Evolutionary conservation across 2,329 filamentous ascomycete species (phyloP), one percentile per base, ranked within the genome.

Genomic region (Calonectria pauciramosa): DNA sequence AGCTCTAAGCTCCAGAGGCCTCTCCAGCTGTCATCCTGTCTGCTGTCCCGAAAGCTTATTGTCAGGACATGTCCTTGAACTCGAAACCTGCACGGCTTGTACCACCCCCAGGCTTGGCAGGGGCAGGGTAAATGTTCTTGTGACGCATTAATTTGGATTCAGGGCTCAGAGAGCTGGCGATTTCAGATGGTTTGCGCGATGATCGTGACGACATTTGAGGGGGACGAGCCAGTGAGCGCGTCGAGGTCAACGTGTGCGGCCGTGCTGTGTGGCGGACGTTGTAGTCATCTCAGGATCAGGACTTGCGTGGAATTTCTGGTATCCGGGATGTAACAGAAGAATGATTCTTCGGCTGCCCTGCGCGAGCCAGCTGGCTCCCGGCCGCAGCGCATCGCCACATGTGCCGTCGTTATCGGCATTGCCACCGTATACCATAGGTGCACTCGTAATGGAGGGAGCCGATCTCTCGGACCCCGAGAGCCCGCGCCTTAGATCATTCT

Each of bases 191-290:
- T 60, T 49, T 49, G 47, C 44, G 68, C 72, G 73, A 63, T 69
- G 74, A 76, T 80, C 75, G 75, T 80, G 79, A 76, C 79, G 79
- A 74, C 74, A 78, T 75, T 36, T 20, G 56, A 44, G 20, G 30
- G 32, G 23, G 52, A 70, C n/a, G 47, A 65, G 68, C 68, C 68
- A 70, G 47, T 44, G 38, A 65, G 23, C 20, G 34, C 59, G 44
- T 60, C 20, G 47, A 23, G 32, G 26, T 28, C 16, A 30, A 41
- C 26, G 49, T 47, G 28, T 65, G 41, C 60, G 60, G 60, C 28
- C 41, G 26, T 28, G 16, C 30, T 34, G 66, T 56, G 68, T 71
- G 59, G 68, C 68, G 34, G 59, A 36, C 56, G 44, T 70, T 38
- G 68, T 41, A 52, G 56, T 38, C 36, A 54, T 64, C 59, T 65